phyloP scores from a whole-genome alignment of 768 basidiomycete species.

The Lactarius hengduanensis region DNA sequence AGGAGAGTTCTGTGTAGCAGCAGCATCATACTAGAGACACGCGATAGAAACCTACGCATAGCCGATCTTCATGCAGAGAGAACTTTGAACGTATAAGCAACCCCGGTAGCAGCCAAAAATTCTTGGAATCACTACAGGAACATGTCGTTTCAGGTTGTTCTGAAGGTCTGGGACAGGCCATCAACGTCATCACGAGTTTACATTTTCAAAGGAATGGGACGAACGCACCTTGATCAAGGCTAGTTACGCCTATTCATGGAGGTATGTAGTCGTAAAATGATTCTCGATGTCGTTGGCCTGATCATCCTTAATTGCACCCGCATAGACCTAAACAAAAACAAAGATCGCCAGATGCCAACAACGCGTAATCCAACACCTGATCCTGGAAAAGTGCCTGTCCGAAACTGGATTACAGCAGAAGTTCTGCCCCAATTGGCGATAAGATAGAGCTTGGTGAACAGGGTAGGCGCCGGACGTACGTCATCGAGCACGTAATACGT shows the following conservation, averaged over 20 bases:
- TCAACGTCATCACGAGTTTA: neutral
- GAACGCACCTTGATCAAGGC: slow-evolving; percentile 49
- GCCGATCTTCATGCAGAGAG: slow-evolving; percentile 89
- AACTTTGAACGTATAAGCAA: slow-evolving; percentile 46
- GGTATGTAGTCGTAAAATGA: no score
- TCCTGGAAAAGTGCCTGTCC: slow-evolving; percentile 65
- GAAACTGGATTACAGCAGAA: slow-evolving; percentile 65
- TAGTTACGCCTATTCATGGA: slow-evolving; percentile 33
- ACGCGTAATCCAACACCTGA: slow-evolving; percentile 39
- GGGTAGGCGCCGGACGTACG: slow-evolving; percentile 12
- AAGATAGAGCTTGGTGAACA: neutral
- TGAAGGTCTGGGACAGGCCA: slow-evolving; percentile 67
- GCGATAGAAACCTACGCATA: slow-evolving; percentile 67
- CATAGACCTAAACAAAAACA: slow-evolving; percentile 46
- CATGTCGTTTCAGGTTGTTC: slow-evolving; percentile 88
- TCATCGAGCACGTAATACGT: slow-evolving; percentile 32
- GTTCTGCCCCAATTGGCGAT: slow-evolving; percentile 42
- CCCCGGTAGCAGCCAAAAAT: slow-evolving; percentile 1
- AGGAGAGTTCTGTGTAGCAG: neutral
- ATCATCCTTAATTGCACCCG: slow-evolving; percentile 54
- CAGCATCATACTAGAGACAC: neutral
- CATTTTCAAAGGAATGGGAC: neutral
- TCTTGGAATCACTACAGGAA: slow-evolving; percentile 70
- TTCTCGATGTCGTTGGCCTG: slow-evolving; percentile 46
- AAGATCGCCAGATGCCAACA: slow-evolving; percentile 1